These are phyloP conservation scores for Taiozyma sp. DNA, from an alignment of 1,139 yeast species.

Conservation along the genomic window DNA sequence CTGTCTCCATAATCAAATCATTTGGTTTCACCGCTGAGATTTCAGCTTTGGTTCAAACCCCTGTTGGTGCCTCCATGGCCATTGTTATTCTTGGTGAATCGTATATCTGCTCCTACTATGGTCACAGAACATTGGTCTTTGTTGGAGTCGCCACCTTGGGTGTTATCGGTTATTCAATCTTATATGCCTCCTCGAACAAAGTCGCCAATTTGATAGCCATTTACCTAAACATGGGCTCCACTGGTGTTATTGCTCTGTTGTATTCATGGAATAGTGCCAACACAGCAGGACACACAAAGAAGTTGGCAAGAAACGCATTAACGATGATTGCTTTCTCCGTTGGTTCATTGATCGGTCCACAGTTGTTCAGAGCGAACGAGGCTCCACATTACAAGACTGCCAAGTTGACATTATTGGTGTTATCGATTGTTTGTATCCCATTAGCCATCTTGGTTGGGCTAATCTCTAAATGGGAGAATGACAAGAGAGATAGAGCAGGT, in stretches of 20 bases:
- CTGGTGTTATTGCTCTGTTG: conserved; percentile 35
- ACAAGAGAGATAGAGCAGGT: conserved; percentile 32
- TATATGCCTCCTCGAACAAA: conserved; percentile 36
- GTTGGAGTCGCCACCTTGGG: conserved; percentile 24
- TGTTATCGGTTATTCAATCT: conserved; percentile 38
- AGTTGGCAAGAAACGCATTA: conserved; percentile 54
- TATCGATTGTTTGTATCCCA: conserved; percentile 34
- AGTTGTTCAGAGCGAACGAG: conserved; percentile 49
- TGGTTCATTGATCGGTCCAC: conserved; percentile 73
- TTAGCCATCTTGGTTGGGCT: conserved; percentile 33
- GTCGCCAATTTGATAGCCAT: conserved; percentile 32
- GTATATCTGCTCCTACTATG: conserved; percentile 17
- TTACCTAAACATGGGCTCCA: conserved; percentile 34
- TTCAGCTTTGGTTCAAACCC: conserved; percentile 39
- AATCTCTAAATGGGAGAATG: conserved; percentile 36
- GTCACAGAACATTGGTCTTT: conserved; percentile 21
- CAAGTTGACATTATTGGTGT: conserved; percentile 41
- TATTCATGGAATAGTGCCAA: conserved; percentile 37
- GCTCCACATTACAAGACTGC: conserved; percentile 53
- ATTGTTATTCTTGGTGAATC: conserved; percentile 22
- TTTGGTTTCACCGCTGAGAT: conserved; percentile 36
- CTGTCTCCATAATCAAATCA: conserved; percentile 40
- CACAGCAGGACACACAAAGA: conserved; percentile 70
- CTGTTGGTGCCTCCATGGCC: conserved; percentile 40
- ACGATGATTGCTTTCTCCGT: conserved; percentile 60